Evolutionary conservation across 345 rosid genomes (phyloP).

Genomic region (Geranium rotundifolium): DNA sequence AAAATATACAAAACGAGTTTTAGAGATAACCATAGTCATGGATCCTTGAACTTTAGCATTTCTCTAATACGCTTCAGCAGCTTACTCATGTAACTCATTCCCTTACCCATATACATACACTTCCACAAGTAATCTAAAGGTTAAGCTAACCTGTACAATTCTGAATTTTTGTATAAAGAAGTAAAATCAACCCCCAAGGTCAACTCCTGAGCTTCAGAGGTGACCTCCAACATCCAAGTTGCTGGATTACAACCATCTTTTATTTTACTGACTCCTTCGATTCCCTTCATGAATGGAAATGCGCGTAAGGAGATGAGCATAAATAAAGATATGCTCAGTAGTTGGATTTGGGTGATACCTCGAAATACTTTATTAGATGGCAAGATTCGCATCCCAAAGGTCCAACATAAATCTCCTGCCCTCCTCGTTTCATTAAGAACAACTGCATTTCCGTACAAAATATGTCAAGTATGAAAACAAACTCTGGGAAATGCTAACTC

Average conservation of each 20-base stretch:
- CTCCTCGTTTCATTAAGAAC: constrained; percentile 65
- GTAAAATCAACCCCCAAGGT: constrained; percentile 53
- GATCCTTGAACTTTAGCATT: too few relatives aligned
- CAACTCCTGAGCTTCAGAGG: constrained; percentile 42
- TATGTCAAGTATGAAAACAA: too few relatives aligned
- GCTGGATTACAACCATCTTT: constrained; percentile 75
- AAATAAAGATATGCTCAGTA: too few relatives aligned
- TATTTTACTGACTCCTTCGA: constrained; percentile 40
- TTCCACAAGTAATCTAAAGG: too few relatives aligned
- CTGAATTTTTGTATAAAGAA: constrained; percentile 44
- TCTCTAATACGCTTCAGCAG: too few relatives aligned
- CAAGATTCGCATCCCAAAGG: constrained; percentile 60
- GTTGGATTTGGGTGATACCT: constrained; percentile 4
- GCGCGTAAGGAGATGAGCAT: too few relatives aligned
- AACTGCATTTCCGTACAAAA: constrained; percentile 24
- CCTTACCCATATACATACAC: too few relatives aligned
- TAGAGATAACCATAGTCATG: neutral
- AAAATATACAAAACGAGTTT: neutral
- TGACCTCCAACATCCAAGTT: constrained; percentile 80
- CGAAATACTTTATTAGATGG: constrained; percentile 51
- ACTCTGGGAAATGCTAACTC: neutral
- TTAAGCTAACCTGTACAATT: constrained; percentile 34
- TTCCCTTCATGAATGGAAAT: constrained; percentile 21
- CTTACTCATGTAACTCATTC: too few relatives aligned
- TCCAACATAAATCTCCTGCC: constrained; percentile 69